A percentile compares a stretch with the other conserved stretches of the same genome.
Conservation (phyloP, 768 basidiomycete genomes). For the Cystobasidium ongulense region DNA sequence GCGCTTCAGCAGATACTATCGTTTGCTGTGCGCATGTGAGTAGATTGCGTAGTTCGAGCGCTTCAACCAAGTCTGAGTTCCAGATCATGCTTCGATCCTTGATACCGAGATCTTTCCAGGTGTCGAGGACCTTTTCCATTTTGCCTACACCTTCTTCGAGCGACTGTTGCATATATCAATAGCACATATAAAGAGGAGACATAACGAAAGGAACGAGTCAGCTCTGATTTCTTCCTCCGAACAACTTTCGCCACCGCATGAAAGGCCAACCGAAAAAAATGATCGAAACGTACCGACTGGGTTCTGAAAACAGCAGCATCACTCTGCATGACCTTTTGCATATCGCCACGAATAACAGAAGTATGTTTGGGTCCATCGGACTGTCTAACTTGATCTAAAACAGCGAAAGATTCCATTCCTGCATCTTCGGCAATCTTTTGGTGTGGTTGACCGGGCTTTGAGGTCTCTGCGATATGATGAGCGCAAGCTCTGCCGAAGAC, state of each 20-base stretch:
- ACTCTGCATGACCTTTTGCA: constrained; percentile 93
- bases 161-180: constrained; percentile 47
- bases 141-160: constrained; percentile 89
- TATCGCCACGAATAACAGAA: constrained; percentile 78
- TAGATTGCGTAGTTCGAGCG: constrained; percentile 89
- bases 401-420: constrained; percentile 72
- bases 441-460: constrained; percentile 82
- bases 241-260: too few species aligned
- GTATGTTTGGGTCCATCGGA: constrained; percentile 75
- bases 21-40: constrained; percentile 94
- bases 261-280: not conserved
- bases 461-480: constrained; percentile 86
- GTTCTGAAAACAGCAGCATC: constrained; percentile 94
- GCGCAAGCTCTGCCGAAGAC: constrained; percentile 99
- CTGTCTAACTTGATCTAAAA: constrained; percentile 78
- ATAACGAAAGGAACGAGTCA: constrained; percentile 50
- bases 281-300: constrained; percentile 22
- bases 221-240: too few species aligned
- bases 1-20: constrained; percentile 61
- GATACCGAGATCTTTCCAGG: constrained; percentile 82
- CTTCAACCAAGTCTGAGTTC: constrained; percentile 98
- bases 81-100: constrained; percentile 99
- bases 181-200: not conserved
- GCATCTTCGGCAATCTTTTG: constrained; percentile 77
- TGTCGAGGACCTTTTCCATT: constrained; percentile 75